phyloP scores from a whole-genome alignment of 768 basidiomycete species.

The Lactarius tabidus region DNA sequence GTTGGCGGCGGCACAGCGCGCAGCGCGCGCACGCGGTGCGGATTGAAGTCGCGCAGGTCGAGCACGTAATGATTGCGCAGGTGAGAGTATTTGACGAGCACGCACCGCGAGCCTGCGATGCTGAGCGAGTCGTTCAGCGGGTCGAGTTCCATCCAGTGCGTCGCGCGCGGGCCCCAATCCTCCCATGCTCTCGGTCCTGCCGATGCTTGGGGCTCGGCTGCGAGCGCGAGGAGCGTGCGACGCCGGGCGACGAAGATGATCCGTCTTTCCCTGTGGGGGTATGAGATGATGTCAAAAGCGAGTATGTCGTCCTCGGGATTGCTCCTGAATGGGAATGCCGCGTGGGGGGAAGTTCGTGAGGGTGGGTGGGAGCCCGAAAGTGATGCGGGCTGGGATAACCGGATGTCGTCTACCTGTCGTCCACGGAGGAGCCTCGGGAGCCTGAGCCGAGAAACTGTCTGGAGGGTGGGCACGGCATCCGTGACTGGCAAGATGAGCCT shows the following conservation, averaged over 20 bases:
- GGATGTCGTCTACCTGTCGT: conserved; percentile 4
- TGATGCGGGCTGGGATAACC: conserved; percentile 8
- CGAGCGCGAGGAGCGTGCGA: conserved; percentile 13
- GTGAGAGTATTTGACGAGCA: conserved; percentile 17
- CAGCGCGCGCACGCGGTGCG: conserved; percentile 4
- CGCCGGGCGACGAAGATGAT: conserved; percentile 15
- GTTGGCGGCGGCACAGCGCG: background rate
- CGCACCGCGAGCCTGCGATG: conserved; percentile 19
- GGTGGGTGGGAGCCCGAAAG: background rate
- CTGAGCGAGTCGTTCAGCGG: conserved; percentile 17
- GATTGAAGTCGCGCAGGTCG: conserved; percentile 18
- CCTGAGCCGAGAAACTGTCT: conserved; percentile 1
- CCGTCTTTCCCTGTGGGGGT: conserved; percentile 1
- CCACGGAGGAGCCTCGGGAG: conserved; percentile 7
- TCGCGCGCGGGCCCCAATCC: conserved; percentile 19
- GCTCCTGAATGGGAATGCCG: conserved; percentile 14
- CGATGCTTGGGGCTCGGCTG: background rate
- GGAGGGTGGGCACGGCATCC: background rate
- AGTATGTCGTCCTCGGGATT: conserved; percentile 14
- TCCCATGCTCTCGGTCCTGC: conserved; percentile 1
- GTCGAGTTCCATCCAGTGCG: conserved; percentile 21
- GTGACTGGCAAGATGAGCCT: background rate
- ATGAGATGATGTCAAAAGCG: conserved; percentile 5
- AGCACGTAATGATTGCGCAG: conserved; percentile 9
- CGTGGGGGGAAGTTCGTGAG: background rate